Percentiles rank a stretch among this genome's conserved stretches.
These are phyloP conservation scores for Melanogaster broomeanus DNA, from an alignment of 768 basidiomycete species.

Conservation along the genomic window DNA sequence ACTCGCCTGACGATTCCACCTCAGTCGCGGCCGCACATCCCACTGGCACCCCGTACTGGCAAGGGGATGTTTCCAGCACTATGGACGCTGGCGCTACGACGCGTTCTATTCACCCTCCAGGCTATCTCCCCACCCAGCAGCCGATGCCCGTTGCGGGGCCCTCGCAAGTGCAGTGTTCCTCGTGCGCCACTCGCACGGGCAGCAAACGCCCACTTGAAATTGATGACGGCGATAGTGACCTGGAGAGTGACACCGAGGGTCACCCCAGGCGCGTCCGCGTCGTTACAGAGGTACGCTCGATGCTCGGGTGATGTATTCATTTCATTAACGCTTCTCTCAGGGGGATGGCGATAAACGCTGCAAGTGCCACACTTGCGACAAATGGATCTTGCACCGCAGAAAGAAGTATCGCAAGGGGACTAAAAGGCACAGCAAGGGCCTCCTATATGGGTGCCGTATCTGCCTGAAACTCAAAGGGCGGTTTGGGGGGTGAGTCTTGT, in stretches of 20 bases:
- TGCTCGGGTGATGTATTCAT: background rate
- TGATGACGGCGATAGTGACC: background rate
- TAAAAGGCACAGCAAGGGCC: background rate
- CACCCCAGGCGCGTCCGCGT: background rate
- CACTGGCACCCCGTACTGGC: no score
- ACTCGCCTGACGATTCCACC: no score
- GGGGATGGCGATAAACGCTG: no score
- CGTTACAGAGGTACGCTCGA: background rate
- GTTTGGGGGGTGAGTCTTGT: background rate
- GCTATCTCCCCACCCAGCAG: background rate
- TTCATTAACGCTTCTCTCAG: background rate
- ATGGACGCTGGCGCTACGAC: no score
- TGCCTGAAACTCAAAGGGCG: background rate
- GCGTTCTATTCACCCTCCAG: no score
- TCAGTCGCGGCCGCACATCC: no score
- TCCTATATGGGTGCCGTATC: background rate
- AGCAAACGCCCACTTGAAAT: background rate
- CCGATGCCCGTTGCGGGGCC: background rate
- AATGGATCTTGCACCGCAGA: background rate
- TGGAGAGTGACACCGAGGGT: background rate
- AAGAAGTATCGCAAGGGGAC: background rate
- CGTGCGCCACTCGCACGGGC: background rate
- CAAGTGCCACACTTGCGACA: background rate
- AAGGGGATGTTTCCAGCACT: no score
- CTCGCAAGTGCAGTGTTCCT: background rate